These are phyloP conservation scores for Parmelia sp. DNA, from an alignment of 495 filamentous ascomycete species.

Conservation along the genomic window DNA sequence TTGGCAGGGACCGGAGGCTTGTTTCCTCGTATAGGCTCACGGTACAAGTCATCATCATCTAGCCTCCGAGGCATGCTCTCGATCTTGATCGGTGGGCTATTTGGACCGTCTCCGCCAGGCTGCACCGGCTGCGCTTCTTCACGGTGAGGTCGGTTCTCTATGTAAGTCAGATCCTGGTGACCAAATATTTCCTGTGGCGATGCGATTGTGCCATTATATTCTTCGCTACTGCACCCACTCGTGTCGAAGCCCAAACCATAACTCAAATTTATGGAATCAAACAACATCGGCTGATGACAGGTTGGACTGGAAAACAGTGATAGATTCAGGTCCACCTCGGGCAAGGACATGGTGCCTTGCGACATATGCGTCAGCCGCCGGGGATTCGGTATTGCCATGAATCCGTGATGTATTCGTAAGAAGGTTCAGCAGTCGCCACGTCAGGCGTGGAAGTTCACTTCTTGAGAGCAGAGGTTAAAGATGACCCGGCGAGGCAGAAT, in stretches of 20 bases:
- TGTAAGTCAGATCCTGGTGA: slow-evolving; percentile 9
- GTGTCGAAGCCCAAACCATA: slow-evolving; percentile 16
- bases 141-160: not conserved
- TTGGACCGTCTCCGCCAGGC: not conserved
- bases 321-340: slow-evolving; percentile 7
- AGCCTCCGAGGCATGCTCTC: slow-evolving; percentile 5
- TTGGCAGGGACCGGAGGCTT: not conserved
- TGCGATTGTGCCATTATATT: slow-evolving; percentile 6
- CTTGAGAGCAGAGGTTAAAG: not conserved
- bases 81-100: slow-evolving; percentile 14
- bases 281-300: slow-evolving; percentile 1
- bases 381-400: not conserved
- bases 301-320: slow-evolving; percentile 5
- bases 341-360: slow-evolving; percentile 2
- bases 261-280: slow-evolving; percentile 14
- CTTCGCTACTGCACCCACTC: slow-evolving; percentile 4
- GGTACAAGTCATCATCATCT: not conserved
- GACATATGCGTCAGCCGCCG: not conserved
- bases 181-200: slow-evolving; percentile 23
- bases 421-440: not conserved
- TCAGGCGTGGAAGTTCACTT: not conserved
- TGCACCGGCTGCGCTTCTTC: not conserved
- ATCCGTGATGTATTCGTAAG: not conserved
- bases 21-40: not conserved
- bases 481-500: not conserved